A percentile compares a stretch with the other conserved stretches of the same genome.
These are phyloP conservation scores for Ceratocystis papillata DNA, from an alignment of 2,329 filamentous ascomycete genomes.

Conservation along the genomic window DNA sequence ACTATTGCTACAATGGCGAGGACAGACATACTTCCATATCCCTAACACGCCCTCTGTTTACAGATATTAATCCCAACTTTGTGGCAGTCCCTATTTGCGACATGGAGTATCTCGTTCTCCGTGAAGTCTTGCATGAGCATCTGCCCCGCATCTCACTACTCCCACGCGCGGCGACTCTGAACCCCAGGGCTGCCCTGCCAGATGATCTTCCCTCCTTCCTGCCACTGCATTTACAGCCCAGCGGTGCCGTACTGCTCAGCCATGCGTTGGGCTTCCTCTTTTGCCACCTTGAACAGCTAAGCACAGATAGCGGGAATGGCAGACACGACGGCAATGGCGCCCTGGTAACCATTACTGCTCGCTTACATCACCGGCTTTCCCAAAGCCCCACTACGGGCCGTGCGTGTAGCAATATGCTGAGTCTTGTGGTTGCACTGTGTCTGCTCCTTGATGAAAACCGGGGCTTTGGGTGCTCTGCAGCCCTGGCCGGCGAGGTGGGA, in stretches of 20 bases:
- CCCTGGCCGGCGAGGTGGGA: constrained; percentile 27
- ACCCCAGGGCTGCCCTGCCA: not conserved
- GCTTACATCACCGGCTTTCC: constrained; percentile 17
- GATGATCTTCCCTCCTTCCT: not conserved
- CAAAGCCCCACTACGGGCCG: constrained; percentile 13
- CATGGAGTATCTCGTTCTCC: constrained; percentile 15
- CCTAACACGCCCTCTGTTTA: not conserved
- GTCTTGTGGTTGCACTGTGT: constrained; percentile 27
- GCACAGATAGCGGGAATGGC: not conserved
- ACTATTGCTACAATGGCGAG: not conserved
- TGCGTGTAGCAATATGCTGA: constrained; percentile 20
- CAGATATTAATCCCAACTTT: constrained; percentile 13
- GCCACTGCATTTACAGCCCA: constrained; percentile 5
- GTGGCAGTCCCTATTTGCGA: constrained; percentile 15
- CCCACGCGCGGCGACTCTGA: not conserved
- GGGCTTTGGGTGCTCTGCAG: constrained; percentile 29
- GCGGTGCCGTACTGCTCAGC: not conserved
- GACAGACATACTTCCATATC: not conserved
- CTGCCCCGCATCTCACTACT: not conserved
- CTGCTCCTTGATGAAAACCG: constrained; percentile 28
- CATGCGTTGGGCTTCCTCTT: constrained; percentile 10
- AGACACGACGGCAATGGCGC: not conserved
- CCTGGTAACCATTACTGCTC: not conserved
- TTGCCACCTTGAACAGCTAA: constrained; percentile 17
- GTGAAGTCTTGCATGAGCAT: not conserved